These are phyloP conservation scores for Ceratobasidium sp. DNA, from an alignment of 1,284 basidiomycete genomes.

Conservation along the genomic window DNA sequence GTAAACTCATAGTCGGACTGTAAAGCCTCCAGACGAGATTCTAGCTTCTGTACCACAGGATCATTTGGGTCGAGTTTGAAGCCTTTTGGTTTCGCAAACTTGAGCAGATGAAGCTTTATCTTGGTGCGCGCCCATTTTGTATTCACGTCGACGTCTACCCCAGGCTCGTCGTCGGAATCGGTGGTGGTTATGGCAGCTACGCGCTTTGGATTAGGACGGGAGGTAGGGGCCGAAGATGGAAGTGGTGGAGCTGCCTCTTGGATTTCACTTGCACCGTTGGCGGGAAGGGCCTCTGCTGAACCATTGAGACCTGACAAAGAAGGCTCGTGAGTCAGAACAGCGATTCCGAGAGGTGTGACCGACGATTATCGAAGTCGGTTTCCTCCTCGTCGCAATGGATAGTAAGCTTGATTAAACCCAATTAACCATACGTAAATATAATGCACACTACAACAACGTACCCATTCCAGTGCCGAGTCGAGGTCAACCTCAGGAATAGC, in stretches of 20 bases:
- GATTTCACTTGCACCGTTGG: conserved; percentile 19
- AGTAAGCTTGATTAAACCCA: conserved; percentile 65
- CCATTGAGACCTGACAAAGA: background rate
- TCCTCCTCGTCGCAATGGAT: conserved; percentile 73
- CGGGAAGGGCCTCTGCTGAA: background rate
- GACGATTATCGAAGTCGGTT: conserved; percentile 52
- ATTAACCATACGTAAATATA: background rate
- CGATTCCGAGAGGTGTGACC: conserved; percentile 43
- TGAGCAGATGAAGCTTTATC: conserved; percentile 18
- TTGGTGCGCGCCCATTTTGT: conserved; percentile 35
- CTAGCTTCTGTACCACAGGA: conserved; percentile 27
- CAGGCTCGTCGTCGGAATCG: conserved; percentile 44
- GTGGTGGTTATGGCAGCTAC: background rate
- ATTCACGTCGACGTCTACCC: conserved; percentile 53
- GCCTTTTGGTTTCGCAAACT: conserved; percentile 28
- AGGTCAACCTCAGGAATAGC: conserved; percentile 73
- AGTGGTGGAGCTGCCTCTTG: conserved; percentile 4
- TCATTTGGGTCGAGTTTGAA: conserved; percentile 30
- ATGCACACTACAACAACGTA: conserved; percentile 52
- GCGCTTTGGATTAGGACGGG: conserved; percentile 8
- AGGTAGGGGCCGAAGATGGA: background rate
- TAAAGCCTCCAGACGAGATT: conserved; percentile 11
- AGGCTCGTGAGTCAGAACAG: background rate
- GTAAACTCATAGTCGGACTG: conserved; percentile 23
- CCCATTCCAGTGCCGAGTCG: conserved; percentile 94